Evolutionary conservation across 2,329 filamentous ascomycete genomes (phyloP), one percentile per base, ranked within the genome.

Genomic region (Diaporthe helianthi): DNA sequence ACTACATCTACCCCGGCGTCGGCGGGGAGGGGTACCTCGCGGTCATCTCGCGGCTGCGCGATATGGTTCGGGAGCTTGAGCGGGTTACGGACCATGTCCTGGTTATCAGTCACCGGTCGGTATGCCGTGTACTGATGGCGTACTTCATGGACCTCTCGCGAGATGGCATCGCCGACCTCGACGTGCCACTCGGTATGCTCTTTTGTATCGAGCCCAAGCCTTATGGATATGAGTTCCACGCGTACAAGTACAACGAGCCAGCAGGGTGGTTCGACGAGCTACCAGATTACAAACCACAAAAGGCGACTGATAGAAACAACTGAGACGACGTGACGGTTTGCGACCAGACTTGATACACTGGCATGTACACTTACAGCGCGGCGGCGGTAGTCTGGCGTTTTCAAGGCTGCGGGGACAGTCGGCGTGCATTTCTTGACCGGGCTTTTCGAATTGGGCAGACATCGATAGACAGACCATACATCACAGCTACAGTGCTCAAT

Each of bases 141-240:
- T 99, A 99, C 80, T 99, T 99, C 81, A 94, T 96, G 83, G 94
- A 97, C 70, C 84, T 98, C 65, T 94, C 92, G 61, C 87, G 94
- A 44, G 91, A 97, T 72, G 92, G 97, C 76, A 97, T 99, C 71
- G 95, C 96, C 15, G 93, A 98, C 75, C 87, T 99, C 71, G 95
- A 98, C 77, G 93, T 98, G 54, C 96, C 96, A 0, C 84, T 99
- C 60, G 96, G 96, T 22, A 94, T 97, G 85, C 85, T 98, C 9
- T 99, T 97, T 79, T 93, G 94, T 74, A 91, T 99, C 58, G 95
- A 99, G 80, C 96, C 96, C 41, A 98, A 98, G 85, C 96, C 96
- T 0, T 99, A 99, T 74, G 96, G 96, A 17, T 94, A 98, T 69
- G 95, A 97, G 71, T 98, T 98, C 83, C 95, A 97, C 79, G 95